Evolutionary conservation across 2,329 filamentous ascomycete species (phyloP), one percentile per base, ranked within the genome.

Genomic region (Nemania bipapillata): DNA sequence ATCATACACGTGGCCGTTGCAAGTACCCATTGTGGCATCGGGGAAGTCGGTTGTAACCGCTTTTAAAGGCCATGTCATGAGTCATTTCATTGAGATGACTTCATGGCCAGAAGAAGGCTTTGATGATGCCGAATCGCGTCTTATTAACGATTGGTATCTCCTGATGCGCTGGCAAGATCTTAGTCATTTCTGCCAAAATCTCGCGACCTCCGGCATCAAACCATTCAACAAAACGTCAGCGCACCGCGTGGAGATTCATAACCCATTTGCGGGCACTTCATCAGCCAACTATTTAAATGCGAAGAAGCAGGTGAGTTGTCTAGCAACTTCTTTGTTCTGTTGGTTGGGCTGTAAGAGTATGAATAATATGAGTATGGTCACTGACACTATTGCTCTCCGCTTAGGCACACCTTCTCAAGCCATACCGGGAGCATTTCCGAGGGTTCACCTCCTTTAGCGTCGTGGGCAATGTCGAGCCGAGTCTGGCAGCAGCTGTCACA

Each of bases 61-160:
- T 28, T 61, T 53, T 45, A 61, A 53, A 11, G 58, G 58, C 6
- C 26, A 61, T 12, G 45, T 42, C 47, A 52, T 53, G 58, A 61
- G 1, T 32, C 58, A 61, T 49, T 17, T 3, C 12, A 61, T 53
- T 45, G 30, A 53, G 30, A 26, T 61, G 47, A 1, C n/a, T n/a
- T n/a, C n/a, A n/a, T n/a, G n/a, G n/a, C n/a, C n/a, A n/a, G n/a
- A n/a, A n/a, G n/a, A n/a, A n/a, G n/a, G n/a, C n/a, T n/a, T n/a
- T n/a, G n/a, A n/a, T n/a, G n/a, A n/a, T n/a, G n/a, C n/a, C n/a
- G n/a, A n/a, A n/a, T n/a, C n/a, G n/a, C n/a, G n/a, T n/a, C n/a
- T n/a, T n/a, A n/a, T n/a, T n/a, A n/a, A n/a, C n/a, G n/a, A n/a
- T n/a, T n/a, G n/a, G n/a, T n/a, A 61, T 35, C 8, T 53, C 2